Conservation (phyloP, 345 rosid species). For the Noccaea caerulescens region DNA sequence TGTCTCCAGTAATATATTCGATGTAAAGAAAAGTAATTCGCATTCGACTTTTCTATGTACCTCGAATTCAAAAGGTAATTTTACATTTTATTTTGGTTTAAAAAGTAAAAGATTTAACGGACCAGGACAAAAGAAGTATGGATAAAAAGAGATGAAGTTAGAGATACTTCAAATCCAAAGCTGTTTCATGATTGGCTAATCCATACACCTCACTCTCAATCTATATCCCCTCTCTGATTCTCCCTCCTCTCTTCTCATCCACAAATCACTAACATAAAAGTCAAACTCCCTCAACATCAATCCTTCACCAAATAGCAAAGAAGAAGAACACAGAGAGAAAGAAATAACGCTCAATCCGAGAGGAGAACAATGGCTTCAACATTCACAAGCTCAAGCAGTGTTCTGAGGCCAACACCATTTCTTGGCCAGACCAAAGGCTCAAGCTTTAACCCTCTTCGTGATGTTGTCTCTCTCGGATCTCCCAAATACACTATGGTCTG, state of each 20-base stretch:
- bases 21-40: not conserved
- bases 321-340: conserved; percentile 21
- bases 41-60: not conserved
- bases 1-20: no score
- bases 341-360: conserved; percentile 22
- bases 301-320: conserved; percentile 37
- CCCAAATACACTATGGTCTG: conserved; percentile 78
- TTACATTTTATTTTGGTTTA: not conserved
- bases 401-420: conserved; percentile 64
- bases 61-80: not conserved
- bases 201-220: conserved; percentile 34
- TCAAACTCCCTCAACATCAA: conserved; percentile 25
- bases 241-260: conserved; percentile 39
- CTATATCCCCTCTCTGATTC: conserved; percentile 53
- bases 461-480: conserved; percentile 66
- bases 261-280: conserved; percentile 28
- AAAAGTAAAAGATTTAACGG: not conserved
- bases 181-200: conserved; percentile 63
- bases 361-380: conserved; percentile 57
- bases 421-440: conserved; percentile 68
- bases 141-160: conserved; percentile 66
- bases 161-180: conserved; percentile 70
- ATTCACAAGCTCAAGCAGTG: conserved; percentile 68
- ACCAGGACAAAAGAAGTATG: conserved; percentile 37
- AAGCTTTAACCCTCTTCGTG: conserved; percentile 65